phyloP scores from a whole-genome alignment of 805 yeast genomes.

The Dipodascopsis uninucleata region DNA sequence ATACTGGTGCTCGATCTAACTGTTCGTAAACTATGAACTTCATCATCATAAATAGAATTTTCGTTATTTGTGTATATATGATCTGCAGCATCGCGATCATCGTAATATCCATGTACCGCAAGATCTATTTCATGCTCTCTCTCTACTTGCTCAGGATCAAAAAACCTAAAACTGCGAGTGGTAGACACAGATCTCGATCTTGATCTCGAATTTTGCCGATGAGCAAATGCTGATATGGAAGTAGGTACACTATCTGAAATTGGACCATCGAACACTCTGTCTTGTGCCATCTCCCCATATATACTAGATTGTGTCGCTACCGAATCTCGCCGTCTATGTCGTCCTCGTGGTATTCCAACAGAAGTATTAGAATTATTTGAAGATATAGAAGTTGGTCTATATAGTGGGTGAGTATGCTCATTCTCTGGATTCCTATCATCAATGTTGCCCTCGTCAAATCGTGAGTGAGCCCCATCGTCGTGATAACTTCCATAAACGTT shows the following conservation, averaged over 20 bases:
- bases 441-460: no score
- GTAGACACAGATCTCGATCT: conserved; percentile 23
- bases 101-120: conserved; percentile 33
- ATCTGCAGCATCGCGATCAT: conserved; percentile 30
- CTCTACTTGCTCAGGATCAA: conserved; percentile 77
- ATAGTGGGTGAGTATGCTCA: no score
- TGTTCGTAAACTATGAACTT: conserved; percentile 23
- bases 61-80: conserved; percentile 30
- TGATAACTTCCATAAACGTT: no score
- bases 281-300: conserved; percentile 30
- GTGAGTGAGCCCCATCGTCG: no score
- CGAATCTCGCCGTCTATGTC: conserved; percentile 23
- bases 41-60: conserved; percentile 8
- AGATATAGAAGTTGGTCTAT: no score
- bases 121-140: conserved; percentile 50
- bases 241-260: conserved; percentile 31
- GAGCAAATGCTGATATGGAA: conserved; percentile 28
- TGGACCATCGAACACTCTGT: conserved; percentile 31
- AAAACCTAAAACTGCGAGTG: conserved; percentile 61
- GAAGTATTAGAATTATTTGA: no score
- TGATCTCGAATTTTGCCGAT: conserved; percentile 16
- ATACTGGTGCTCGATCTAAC: conserved; percentile 2
- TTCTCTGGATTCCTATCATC: no score
- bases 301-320: conserved; percentile 19
- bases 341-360: no score